These are phyloP conservation scores for Syzygium aromaticum DNA, from an alignment of 345 rosid species.

Conservation along the genomic window DNA sequence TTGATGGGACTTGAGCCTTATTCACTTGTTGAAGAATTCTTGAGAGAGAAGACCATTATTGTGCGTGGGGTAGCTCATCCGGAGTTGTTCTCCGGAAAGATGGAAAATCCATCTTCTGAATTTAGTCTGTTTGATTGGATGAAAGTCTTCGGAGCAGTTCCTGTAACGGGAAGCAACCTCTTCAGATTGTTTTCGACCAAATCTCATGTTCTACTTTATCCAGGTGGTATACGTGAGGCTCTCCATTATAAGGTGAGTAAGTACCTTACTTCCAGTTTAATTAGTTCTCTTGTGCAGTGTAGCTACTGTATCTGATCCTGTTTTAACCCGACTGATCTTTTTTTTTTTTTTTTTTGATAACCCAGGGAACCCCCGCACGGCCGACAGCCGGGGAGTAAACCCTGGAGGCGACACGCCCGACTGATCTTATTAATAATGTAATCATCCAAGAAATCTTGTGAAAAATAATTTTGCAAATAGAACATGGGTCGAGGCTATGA, in stretches of 20 bases:
- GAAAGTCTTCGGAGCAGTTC: conserved; percentile 61
- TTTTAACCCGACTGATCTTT: background rate
- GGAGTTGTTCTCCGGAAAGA: conserved; percentile 17
- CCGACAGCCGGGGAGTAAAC: too few relatives aligned
- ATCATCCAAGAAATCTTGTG: background rate
- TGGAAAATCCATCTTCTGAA: conserved; percentile 5
- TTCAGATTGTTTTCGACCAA: conserved; percentile 58
- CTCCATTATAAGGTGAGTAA: conserved; percentile 59
- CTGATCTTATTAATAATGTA: background rate
- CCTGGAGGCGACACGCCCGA: too few relatives aligned
- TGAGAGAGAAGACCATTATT: conserved; percentile 53
- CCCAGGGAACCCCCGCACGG: too few relatives aligned
- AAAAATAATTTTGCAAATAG: background rate
- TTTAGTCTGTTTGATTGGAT: conserved; percentile 34
- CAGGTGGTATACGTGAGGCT: conserved; percentile 87
- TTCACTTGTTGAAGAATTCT: conserved; percentile 47
- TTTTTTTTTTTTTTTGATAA: too few relatives aligned
- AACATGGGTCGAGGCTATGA: background rate
- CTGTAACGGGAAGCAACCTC: conserved; percentile 52
- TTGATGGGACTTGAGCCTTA: conserved; percentile 56
- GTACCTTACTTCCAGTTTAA: background rate
- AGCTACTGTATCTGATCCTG: background rate
- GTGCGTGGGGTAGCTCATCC: conserved; percentile 73
- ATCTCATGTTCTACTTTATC: conserved; percentile 75
- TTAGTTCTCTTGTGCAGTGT: background rate